phyloP scores from a whole-genome alignment of 129 eudicot species.

The Scalesia atractyloides region DNA sequence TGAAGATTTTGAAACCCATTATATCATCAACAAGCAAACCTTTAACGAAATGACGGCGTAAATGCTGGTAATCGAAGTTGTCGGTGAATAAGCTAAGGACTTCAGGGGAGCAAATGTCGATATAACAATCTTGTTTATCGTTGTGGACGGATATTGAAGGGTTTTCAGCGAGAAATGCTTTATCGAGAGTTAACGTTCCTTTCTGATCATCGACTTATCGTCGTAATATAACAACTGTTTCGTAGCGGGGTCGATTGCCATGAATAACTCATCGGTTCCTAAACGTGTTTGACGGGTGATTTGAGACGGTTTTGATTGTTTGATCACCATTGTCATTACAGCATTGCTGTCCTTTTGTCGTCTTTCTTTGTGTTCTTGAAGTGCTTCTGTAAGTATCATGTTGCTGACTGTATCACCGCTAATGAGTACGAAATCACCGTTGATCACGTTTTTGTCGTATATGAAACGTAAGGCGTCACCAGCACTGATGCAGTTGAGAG shows the following conservation, averaged over 20 bases:
- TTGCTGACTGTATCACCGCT: slow-evolving; percentile 97
- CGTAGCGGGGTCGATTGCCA: slow-evolving; percentile 83
- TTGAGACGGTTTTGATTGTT: slow-evolving; percentile 78
- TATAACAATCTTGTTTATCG: slow-evolving; percentile 96
- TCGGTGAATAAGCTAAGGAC: slow-evolving; percentile 86
- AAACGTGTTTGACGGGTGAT: slow-evolving; percentile 85
- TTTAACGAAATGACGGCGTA: slow-evolving; percentile 92
- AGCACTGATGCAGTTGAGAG: slow-evolving; percentile 75
- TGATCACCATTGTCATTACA: slow-evolving; percentile 95
- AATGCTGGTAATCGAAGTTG: slow-evolving; percentile 96
- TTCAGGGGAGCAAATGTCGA: slow-evolving; percentile 90
- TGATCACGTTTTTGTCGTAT: slow-evolving; percentile 79
- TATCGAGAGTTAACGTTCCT: slow-evolving; percentile 69
- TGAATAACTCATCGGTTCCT: slow-evolving; percentile 89
- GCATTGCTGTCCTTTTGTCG: slow-evolving; percentile 76
- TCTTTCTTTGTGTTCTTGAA: slow-evolving; percentile 89
- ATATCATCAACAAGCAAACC: slow-evolving; percentile 91
- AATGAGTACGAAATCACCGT: slow-evolving; percentile 91
- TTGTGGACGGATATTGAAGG: slow-evolving; percentile 63
- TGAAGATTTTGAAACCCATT: slow-evolving; percentile 91
- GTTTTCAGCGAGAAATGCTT: slow-evolving; percentile 61
- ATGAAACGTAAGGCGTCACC: slow-evolving; percentile 95
- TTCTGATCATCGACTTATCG: slow-evolving; percentile 60
- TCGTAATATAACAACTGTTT: slow-evolving; percentile 82
- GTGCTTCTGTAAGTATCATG: slow-evolving; percentile 78